These are phyloP conservation scores for Pestalotiopsis sp. DNA, from an alignment of 2,329 filamentous ascomycete species.

Conservation along the genomic window DNA sequence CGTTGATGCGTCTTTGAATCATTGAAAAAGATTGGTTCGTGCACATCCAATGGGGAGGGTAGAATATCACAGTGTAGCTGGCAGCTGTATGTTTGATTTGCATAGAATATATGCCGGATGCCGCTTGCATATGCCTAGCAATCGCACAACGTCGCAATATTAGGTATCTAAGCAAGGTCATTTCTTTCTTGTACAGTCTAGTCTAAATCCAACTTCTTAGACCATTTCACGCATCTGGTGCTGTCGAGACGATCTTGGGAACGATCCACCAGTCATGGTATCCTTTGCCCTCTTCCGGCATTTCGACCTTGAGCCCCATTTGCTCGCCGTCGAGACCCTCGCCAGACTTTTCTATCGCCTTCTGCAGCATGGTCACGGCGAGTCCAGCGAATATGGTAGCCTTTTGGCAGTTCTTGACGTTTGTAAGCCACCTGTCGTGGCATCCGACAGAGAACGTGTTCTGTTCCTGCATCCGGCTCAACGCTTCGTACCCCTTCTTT, in stretches of 20 bases:
- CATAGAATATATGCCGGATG: not conserved
- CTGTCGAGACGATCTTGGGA: constrained; percentile 43
- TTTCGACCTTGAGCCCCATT: constrained; percentile 48
- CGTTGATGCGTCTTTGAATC: not conserved
- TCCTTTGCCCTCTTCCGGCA: constrained; percentile 53
- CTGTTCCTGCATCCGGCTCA: constrained; percentile 51
- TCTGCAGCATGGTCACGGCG: constrained; percentile 61
- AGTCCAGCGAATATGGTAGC: constrained; percentile 73
- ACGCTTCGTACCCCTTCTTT: constrained; percentile 57
- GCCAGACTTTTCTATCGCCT: constrained; percentile 43
- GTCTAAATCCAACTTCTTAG: not conserved
- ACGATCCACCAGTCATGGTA: constrained; percentile 70
- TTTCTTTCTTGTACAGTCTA: constrained; percentile 10
- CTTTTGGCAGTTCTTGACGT: constrained; percentile 62
- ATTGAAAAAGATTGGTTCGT: not conserved
- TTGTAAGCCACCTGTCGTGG: constrained; percentile 63
- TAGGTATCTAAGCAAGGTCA: not conserved
- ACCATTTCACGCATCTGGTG: not conserved
- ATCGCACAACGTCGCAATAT: not conserved
- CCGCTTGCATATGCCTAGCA: not conserved
- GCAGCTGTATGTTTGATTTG: not conserved
- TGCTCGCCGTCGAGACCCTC: constrained; percentile 13
- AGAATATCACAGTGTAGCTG: not conserved
- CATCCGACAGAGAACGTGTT: constrained; percentile 58
- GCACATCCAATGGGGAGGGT: not conserved